Evolutionary conservation across 768 basidiomycete genomes (phyloP), one percentile per base, ranked within the genome.

Genomic region (Leccinum barrowsii): DNA sequence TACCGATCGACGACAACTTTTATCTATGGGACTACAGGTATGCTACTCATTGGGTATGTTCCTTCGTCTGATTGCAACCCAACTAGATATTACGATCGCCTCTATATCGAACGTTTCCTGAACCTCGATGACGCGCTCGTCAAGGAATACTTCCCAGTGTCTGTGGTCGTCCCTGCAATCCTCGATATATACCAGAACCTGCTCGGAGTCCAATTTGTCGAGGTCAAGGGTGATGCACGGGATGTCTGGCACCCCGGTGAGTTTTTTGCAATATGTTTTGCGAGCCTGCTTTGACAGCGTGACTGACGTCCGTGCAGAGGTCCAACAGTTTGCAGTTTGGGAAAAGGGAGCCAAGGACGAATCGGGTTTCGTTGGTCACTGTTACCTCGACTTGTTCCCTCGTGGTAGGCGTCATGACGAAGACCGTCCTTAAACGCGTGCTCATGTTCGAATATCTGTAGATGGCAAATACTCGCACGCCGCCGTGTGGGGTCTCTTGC

Each of bases 121-220:
- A 78, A 80, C 42, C 78, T 92, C 34, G 90, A 93, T 64, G 86
- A 89, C 60, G 80, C 81, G 59, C 74, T 86, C 13, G 84, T 94
- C 61, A 92, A 93, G 73, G 87, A 93, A 69, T 91, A 93, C 71
- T 93, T 94, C 80, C 90, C 91, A 1, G 92, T 93, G 5, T 77
- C 84, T 2, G 81, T 86, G 15, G 86, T 94, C 42, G 86, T 94
- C 11, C 87, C 90, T 5, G 79, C 86, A 3, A 90, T 94, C 63
- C 77, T 94, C 42, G 74, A 82, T 15, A 90, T 93, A 64, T 94
- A 94, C 70, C 88, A 92, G 70, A 82, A 82, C 60, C 75, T 94
- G 46, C 82, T 94, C 24, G 82, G 87, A 19, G 89, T 94, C 40
- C 75, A 78, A 59, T 91, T 93, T 62, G 69, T 75, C 2, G 75